These are phyloP conservation scores for Citrullus mucosospermus DNA, from an alignment of 306 rosid genomes.

Conservation along the genomic window DNA sequence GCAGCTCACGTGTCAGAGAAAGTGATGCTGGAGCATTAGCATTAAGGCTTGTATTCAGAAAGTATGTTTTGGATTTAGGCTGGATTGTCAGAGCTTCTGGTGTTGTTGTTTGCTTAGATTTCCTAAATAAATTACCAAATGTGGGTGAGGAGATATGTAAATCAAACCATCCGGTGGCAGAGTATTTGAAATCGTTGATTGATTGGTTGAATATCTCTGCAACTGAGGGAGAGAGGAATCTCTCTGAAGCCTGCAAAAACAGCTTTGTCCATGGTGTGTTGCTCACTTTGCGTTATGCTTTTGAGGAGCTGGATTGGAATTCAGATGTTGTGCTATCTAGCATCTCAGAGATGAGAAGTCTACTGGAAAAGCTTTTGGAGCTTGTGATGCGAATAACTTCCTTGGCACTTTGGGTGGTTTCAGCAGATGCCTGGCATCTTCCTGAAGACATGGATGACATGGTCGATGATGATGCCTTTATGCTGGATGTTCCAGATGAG, in stretches of 20 bases:
- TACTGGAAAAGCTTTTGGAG: slow-evolving; percentile 57
- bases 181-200: slow-evolving; percentile 63
- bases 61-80: slow-evolving; percentile 77
- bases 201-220: slow-evolving; percentile 72
- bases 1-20: slow-evolving; percentile 98
- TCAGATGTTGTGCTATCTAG: slow-evolving; percentile 35
- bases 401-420: slow-evolving; percentile 87
- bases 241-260: slow-evolving; percentile 69
- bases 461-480: slow-evolving; percentile 50
- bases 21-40: slow-evolving; percentile 96
- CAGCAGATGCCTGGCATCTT: slow-evolving; percentile 90
- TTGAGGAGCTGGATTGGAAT: slow-evolving; percentile 91
- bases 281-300: slow-evolving; percentile 76
- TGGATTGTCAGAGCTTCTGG: slow-evolving; percentile 51
- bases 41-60: slow-evolving; percentile 72
- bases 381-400: slow-evolving; percentile 83
- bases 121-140: slow-evolving; percentile 26
- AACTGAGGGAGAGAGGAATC: slow-evolving; percentile 71
- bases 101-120: slow-evolving; percentile 25
- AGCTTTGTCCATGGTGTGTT: slow-evolving; percentile 94
- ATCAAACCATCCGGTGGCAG: slow-evolving; percentile 39
- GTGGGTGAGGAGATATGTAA: slow-evolving; percentile 23
- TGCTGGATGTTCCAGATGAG: slow-evolving; percentile 43
- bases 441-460: slow-evolving; percentile 87
- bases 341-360: slow-evolving; percentile 46